Base-by-base conservation (phyloP, 202 grass and related monocot species). In the Alloteropsis angusta region DNA sequence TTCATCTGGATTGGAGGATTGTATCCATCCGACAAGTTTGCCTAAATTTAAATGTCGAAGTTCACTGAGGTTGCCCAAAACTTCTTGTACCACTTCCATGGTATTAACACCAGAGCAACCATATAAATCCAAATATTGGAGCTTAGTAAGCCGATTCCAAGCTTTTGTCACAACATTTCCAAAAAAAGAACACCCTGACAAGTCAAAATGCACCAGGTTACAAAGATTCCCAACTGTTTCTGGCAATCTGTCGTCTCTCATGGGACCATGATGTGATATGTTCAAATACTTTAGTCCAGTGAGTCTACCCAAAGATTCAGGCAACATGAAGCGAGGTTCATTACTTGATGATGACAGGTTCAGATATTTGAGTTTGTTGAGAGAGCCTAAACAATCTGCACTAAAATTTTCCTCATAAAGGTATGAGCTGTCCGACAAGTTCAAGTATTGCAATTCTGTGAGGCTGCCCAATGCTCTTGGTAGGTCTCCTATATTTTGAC, bases 121-220 rank as follows among this genome's bases (percentile, higher is more conserved):
- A 19, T 61, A 78, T 28, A 65, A 17, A 36, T 80, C 47, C 65
- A 79, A 54, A 67, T 79, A 42, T 64, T 50, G 25, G 7, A 77
- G 74, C 7, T 64, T 77, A 18, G 18, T 77, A 49, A 50, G 30
- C 43, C 47, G 9, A 30, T 2, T 13, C 15, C 55, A 30, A 39
- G 8, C 15, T 49, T 18, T 43, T 12, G 43, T 8, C 17, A 71
- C 3, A 61, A 30, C 28, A 30, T 3, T n/a, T 14, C 12, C 0
- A n/a, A 71, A 7, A 0, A 1, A 1, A 39, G 0, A 0, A 1
- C 67, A 72, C 0, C 5, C 0, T 13, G 79, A 72, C n/a, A 81
- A 81, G 60, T 81, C 55, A 2, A 81, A 56, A 49, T 81, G 19
- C 1, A 61, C 14, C 19, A 81, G n/a, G 36, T 13, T 39, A n/a